Base-by-base conservation (phyloP, 495 filamentous ascomycete genomes). In the Acidomyces sp. region DNA sequence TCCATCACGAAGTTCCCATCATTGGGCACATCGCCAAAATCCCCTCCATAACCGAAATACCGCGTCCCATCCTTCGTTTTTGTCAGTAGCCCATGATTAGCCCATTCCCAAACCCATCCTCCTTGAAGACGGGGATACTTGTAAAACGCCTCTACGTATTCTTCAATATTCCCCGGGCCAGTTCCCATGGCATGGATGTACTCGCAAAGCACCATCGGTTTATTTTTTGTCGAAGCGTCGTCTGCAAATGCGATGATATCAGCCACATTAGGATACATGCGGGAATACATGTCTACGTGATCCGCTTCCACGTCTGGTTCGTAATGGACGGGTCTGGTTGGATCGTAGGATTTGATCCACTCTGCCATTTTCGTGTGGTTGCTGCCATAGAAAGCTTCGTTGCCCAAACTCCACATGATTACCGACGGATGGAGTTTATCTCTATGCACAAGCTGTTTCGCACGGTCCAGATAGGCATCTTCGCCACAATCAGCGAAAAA, bases 41-140 rank as follows among this genome's bases (percentile, higher is more conserved):
- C 78, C 1, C 77, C 78, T 1, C 77, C 77, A 34, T 77, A 81
- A 5, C 64, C 77, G 43, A 77, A 80, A 44, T 69, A 80, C 16
- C 63, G 55, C 23, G 64, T 65, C 12, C 64, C 68, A 28, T 68
- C 49, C 7, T 64, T 57, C 36, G 65, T 56, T 43, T 69, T 68
- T 4, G 71, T 70, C 46, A 66, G 57, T 1, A 84, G 59, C 0
- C 79, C 78, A 40, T 81, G 77, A 49, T 81, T 82, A 1, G 74
- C 70, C 78, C 78, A 82, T 52, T 81, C 77, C 77, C 78, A 83
- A 20, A 80, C 69, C 39, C 76, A 82, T 5, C 78, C 78, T 1
- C 78, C 78, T 49, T 81, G 76, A 4, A 83, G 62, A 7, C 67
- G 63, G 0, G 63, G 66, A 41, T 78, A 51, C 22, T 65, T 56